Evolutionary conservation across 495 filamentous ascomycete species (phyloP).

Genomic region (Tuber borchii): DNA sequence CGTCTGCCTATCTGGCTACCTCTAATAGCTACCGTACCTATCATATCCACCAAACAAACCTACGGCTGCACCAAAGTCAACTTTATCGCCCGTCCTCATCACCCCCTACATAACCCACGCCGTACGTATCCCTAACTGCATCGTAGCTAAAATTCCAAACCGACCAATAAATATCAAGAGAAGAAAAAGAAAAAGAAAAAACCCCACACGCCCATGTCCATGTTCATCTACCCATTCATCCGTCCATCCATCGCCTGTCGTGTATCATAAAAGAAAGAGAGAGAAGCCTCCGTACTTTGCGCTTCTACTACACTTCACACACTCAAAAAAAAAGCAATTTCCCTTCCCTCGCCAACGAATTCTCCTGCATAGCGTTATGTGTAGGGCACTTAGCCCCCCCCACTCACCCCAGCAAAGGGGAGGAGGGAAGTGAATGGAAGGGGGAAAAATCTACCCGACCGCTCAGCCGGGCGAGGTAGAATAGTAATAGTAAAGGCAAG

Average conservation of each 20-base stretch:
- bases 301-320: background rate
- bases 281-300: background rate
- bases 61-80: background rate
- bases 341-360: background rate
- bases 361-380: background rate
- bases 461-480: background rate
- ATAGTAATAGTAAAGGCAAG: background rate
- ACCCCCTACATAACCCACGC: background rate
- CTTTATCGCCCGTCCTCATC: background rate
- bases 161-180: background rate
- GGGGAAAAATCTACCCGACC: background rate
- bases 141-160: background rate
- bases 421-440: background rate
- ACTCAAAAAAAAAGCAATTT: background rate
- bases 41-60: background rate
- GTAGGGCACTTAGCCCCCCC: background rate
- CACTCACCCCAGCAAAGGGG: background rate
- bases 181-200: background rate
- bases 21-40: background rate
- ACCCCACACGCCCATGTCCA: background rate
- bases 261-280: background rate
- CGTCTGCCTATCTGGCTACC: background rate
- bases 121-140: background rate
- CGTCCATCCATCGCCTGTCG: background rate
- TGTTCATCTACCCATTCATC: background rate